Base-by-base conservation (phyloP, 1,284 basidiomycete genomes). In the Tremellales sp. region DNA sequence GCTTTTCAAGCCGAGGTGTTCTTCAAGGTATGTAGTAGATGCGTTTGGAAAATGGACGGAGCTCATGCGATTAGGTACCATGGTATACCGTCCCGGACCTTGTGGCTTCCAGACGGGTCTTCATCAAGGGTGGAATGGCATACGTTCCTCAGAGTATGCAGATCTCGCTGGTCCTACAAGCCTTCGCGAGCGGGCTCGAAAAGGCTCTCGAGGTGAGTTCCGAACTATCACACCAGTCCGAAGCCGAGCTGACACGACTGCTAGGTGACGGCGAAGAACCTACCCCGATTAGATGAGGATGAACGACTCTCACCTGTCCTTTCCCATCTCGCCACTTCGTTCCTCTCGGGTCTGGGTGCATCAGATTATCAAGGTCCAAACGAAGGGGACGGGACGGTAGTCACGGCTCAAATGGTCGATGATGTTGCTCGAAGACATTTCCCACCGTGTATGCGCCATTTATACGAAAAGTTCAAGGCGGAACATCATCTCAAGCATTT, bases 61-160 rank as follows among this genome's bases (percentile, higher is more conserved):
- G n/a, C n/a, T n/a, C n/a, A n/a, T n/a, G n/a, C n/a, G n/a, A 49
- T 36, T 19, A 79, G 75, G 79, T 82, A 3, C 77, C 76, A 19
- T 99, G 96, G 96, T 91, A 86, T 4, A 83, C 85, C 46, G 94
- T 98, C 2, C 89, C 90, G 2, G 92, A 97, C 68, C 81, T 99
- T 3, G 85, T 99, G 6, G 87, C 87, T 57, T 84, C 81, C 65
- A 79, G 96, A n/a, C 80, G 79, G 46, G 89, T 97, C 1, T 84
- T 87, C 54, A 77, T 99, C 40, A 80, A 80, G 52, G 80, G 76
- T 10, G 96, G 96, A 1, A 85, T 85, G 79, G 96, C 96, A 15
- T 98, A 89, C 66, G 91, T 99, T 7, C 88, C 90, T 7, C 79
- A 78, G 44, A 79, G 78, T 49, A 85, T 93, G 62, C 85, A 91